Evolutionary conservation across 257 asterid genomes (phyloP).

Genomic region (Jacaranda copaia): DNA sequence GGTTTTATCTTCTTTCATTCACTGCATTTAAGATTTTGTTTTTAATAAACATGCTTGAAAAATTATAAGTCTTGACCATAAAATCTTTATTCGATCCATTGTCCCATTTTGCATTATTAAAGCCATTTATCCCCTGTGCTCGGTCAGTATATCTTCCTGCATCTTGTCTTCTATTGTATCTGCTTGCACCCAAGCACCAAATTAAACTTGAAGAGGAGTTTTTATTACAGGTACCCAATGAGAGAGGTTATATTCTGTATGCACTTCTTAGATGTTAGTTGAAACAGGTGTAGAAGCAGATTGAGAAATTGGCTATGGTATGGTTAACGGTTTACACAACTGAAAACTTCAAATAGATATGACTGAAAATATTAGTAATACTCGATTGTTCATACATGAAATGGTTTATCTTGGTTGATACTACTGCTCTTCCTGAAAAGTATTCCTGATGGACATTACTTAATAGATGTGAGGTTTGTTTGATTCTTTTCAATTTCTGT

Average conservation of each 20-base stretch:
- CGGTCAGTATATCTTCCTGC: not conserved
- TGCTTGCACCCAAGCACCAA: not conserved
- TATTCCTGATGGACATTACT: not conserved
- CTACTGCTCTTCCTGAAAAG: not conserved
- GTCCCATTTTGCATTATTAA: not conserved
- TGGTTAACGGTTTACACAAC: not conserved
- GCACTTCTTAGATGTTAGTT: not conserved
- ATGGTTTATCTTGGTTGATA: not conserved
- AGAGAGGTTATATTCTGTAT: not conserved
- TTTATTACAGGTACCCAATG: not conserved
- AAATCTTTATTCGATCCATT: not conserved
- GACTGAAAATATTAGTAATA: not conserved
- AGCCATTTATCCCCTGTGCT: not conserved
- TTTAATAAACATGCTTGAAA: not conserved
- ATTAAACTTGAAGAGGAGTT: not conserved
- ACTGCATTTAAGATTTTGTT: not conserved
- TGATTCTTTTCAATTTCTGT: not conserved
- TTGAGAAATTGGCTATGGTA: not conserved
- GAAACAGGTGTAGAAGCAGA: not conserved
- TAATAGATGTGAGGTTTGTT: not conserved
- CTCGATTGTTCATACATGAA: too few relatives aligned
- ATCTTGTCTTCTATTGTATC: not conserved
- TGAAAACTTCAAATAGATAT: not conserved
- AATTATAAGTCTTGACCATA: not conserved
- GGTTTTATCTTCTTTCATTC: not conserved